These are phyloP conservation scores for Pseudogymnoascus sp. DNA, from an alignment of 2,329 filamentous ascomycete species.

Conservation along the genomic window DNA sequence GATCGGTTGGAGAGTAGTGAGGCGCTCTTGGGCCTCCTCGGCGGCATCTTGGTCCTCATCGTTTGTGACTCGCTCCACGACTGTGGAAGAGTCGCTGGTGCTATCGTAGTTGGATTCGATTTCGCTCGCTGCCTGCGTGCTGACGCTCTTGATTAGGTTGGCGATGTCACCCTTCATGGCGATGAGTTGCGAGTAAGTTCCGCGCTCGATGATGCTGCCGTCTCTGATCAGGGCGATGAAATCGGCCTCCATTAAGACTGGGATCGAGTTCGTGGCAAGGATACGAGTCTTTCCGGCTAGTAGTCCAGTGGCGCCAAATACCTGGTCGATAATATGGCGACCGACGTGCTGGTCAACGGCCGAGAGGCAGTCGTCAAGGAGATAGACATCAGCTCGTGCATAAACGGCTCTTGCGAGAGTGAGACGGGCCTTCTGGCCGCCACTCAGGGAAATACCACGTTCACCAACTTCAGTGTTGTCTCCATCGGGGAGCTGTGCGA, in stretches of 20 bases:
- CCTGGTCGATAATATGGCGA: constrained; percentile 87
- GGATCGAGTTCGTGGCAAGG: constrained; percentile 89
- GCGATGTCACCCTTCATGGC: constrained; percentile 90
- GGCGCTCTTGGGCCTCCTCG: constrained; percentile 69
- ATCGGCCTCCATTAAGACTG: constrained; percentile 81
- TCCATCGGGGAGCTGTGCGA: constrained; percentile 84
- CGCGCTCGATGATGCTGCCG: constrained; percentile 75
- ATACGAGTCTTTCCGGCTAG: constrained; percentile 82
- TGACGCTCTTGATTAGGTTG: constrained; percentile 72
- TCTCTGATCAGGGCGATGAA: constrained; percentile 81
- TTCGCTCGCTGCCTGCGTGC: constrained; percentile 42
- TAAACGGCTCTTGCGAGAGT: constrained; percentile 92
- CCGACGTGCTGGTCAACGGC: constrained; percentile 98
- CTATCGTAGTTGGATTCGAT: constrained; percentile 39
- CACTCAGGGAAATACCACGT: constrained; percentile 89
- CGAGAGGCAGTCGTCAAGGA: constrained; percentile 89
- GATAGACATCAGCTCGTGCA: constrained; percentile 89
- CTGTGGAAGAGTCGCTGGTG: constrained; percentile 50
- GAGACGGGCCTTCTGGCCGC: constrained; percentile 90
- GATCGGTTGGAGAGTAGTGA: constrained; percentile 72
- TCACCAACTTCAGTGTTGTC: constrained; percentile 96
- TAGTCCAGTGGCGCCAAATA: constrained; percentile 78
- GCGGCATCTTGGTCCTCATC: constrained; percentile 54
- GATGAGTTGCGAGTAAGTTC: constrained; percentile 84
- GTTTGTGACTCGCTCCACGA: constrained; percentile 43